Evolutionary conservation across 1,284 basidiomycete species (phyloP).

Genomic region (Cutaneotrichosporon cyanovorans): DNA sequence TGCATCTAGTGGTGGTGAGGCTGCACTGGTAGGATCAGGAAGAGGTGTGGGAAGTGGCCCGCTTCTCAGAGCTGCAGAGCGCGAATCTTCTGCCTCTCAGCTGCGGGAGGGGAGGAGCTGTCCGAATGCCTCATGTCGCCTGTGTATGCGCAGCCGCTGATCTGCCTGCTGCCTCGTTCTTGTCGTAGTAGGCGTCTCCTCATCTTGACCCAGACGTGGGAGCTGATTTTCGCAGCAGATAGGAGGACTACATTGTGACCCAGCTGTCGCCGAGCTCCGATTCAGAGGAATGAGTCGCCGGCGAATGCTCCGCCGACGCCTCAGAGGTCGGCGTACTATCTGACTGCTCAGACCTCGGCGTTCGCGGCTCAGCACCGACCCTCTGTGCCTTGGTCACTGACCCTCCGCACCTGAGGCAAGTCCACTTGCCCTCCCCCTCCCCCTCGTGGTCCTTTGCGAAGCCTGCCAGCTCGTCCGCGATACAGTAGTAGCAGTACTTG

Average conservation of each 20-base stretch:
- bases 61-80: too few relatives aligned
- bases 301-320: background rate
- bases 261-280: background rate
- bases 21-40: too few relatives aligned
- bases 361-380: constrained; percentile 13
- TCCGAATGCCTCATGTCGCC: too few relatives aligned
- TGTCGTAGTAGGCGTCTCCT: too few relatives aligned
- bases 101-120: too few relatives aligned
- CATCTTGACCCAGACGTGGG: background rate
- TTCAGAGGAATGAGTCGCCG: too few relatives aligned
- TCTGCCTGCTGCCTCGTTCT: too few relatives aligned
- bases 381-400: constrained; percentile 31
- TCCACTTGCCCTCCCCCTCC: constrained; percentile 50
- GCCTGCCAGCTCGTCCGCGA: constrained; percentile 61
- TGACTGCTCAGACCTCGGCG: background rate
- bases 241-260: background rate
- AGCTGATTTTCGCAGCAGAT: background rate
- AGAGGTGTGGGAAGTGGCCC: too few relatives aligned
- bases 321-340: background rate
- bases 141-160: too few relatives aligned
- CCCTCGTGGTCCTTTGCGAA: constrained; percentile 40
- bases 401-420: constrained; percentile 65
- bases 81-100: too few relatives aligned
- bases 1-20: too few relatives aligned
- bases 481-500: constrained; percentile 79